These are phyloP conservation scores for Gossypium herbaceum DNA, from an alignment of 345 rosid genomes.

Conservation along the genomic window DNA sequence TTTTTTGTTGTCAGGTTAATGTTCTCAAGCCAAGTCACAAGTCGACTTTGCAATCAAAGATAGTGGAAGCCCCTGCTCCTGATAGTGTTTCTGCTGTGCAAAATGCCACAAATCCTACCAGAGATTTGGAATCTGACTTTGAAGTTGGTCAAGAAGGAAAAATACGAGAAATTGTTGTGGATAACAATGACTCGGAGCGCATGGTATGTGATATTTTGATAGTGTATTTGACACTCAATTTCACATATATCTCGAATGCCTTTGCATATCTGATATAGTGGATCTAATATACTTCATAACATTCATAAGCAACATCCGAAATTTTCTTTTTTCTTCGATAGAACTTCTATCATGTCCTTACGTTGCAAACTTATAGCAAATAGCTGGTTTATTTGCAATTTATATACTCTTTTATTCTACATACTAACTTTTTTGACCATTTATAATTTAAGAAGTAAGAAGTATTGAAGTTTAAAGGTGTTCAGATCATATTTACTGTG, in stretches of 20 bases:
- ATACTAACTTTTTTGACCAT: background rate
- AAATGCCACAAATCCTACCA: conserved; percentile 58
- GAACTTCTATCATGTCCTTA: background rate
- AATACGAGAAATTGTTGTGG: conserved; percentile 84
- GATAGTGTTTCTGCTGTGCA: conserved; percentile 77
- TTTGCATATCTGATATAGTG: background rate
- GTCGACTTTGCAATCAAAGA: conserved; percentile 73
- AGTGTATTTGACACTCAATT: background rate
- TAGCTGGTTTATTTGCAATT: background rate
- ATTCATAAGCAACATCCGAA: background rate
- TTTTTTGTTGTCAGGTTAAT: conserved; percentile 47
- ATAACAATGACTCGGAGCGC: conserved; percentile 53
- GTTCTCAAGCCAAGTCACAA: conserved; percentile 96
- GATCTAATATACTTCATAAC: background rate
- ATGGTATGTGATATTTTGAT: conserved; percentile 37
- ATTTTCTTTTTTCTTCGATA: background rate
- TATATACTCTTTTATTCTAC: background rate
- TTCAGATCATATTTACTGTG: background rate
- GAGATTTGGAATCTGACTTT: conserved; percentile 79
- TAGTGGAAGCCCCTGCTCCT: conserved; percentile 49
- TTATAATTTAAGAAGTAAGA: background rate
- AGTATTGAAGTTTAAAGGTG: background rate
- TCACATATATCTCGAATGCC: background rate
- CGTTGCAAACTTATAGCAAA: background rate
- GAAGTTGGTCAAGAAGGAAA: conserved; percentile 77